Base-by-base conservation (phyloP, 495 filamentous ascomycete species). In the Lophium mytilinum region DNA sequence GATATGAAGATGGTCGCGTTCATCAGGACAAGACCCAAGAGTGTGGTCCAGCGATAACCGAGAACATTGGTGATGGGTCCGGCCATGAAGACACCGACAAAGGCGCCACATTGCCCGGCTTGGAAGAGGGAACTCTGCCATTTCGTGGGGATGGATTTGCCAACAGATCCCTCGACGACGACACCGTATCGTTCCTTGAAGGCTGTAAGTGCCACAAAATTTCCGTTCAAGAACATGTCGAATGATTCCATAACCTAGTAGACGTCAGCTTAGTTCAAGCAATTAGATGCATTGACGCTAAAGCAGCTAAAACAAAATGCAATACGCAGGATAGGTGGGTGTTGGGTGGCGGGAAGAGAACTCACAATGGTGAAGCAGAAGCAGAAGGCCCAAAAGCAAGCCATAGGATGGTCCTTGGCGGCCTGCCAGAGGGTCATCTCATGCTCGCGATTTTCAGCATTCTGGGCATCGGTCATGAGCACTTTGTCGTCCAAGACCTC, bases 331-430 rank as follows among this genome's bases (percentile, higher is more conserved):
- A n/a, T 8, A 8, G 1, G 24, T 17, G 42, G 9, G 6, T 46
- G 6, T 1, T 1, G 2, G 4, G 9, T 46, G 10, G 6, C 8
- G 17, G 24, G 24, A 2, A 10, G 14, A 35, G 24, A 39, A 65
- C 69, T 72, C 56, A 73, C 72, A 53, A 75, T 75, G 14, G 73
- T 75, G 55, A 70, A 75, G 35, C 70, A 74, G 65, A 74, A 69
- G 51, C 60, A 64, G 57, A 74, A 74, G 4, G 69, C 72, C 51
- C 51, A 53, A 53, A 42, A 53, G 51, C 35, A 53, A 46, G 51
- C 51, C 51, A 53, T 52, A 24, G 56, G 56, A 53, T 58, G 34
- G 34, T 21, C 15, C 56, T 53, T 58, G 56, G 53, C 68, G 12
- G 56, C 56, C 24, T 58, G 7, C 56, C 48, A 53, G 30, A 53